Evolutionary conservation across 352 stramenopile genomes (phyloP).

Genomic region (Phytophthora boehmeriae): DNA sequence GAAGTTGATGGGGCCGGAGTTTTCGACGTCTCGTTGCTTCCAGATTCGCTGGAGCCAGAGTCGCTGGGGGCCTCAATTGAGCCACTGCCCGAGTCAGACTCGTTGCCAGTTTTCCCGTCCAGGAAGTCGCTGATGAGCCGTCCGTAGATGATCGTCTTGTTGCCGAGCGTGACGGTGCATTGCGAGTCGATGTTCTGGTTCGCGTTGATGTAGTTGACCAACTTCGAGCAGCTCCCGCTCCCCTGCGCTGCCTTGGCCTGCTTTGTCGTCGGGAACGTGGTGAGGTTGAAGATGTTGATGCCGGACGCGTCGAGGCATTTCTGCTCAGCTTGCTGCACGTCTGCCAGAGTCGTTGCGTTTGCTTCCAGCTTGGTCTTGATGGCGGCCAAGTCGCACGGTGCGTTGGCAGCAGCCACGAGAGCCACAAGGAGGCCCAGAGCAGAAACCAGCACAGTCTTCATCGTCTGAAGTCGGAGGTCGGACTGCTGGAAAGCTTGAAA

Average conservation of each 20-base stretch:
- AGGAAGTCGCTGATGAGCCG: constrained; percentile 54
- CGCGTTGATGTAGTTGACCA: constrained; percentile 63
- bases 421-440: constrained; percentile 16
- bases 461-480: constrained; percentile 6
- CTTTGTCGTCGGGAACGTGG: constrained; percentile 43
- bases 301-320: constrained; percentile 34
- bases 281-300: constrained; percentile 56
- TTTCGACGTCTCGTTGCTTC: neutral
- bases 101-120: constrained; percentile 63
- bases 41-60: constrained; percentile 20
- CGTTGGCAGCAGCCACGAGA: constrained; percentile 6
- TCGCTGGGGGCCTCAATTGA: constrained; percentile 17
- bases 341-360: constrained; percentile 18
- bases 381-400: constrained; percentile 42
- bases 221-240: constrained; percentile 42
- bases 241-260: constrained; percentile 41
- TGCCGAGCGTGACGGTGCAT: constrained; percentile 52
- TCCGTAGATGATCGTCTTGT: constrained; percentile 43
- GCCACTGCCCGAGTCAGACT: constrained; percentile 36
- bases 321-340: constrained; percentile 22
- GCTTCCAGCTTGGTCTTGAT: constrained; percentile 46
- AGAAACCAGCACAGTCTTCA: constrained; percentile 31
- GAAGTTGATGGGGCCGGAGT: constrained; percentile 12
- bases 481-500: constrained; percentile 9
- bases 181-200: constrained; percentile 54